Conservation (phyloP, 257 asterid genomes). For the Salvia hispanica region DNA sequence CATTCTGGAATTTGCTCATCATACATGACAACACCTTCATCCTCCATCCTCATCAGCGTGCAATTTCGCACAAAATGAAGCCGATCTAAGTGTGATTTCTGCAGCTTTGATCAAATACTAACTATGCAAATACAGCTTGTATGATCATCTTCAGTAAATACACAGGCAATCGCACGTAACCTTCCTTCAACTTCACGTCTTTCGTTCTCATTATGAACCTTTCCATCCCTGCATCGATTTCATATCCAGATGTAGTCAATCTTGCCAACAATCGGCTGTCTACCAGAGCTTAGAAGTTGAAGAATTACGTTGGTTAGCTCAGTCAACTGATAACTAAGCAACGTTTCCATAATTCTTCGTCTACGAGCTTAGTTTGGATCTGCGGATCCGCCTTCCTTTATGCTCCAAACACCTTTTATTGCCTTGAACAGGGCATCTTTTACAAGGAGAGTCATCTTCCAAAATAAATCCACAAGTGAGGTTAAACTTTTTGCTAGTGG, state of each 20-base stretch:
- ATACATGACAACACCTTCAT: neutral
- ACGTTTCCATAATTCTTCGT: neutral
- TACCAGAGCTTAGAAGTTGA: slow-evolving; percentile 6
- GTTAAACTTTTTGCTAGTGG: slow-evolving; percentile 14
- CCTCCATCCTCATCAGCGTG: neutral
- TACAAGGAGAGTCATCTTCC: slow-evolving; percentile 44
- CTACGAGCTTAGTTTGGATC: slow-evolving; percentile 6
- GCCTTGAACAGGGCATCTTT: slow-evolving; percentile 33
- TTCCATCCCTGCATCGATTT: neutral
- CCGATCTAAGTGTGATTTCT: neutral
- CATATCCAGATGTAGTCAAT: neutral
- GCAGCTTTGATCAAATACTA: neutral
- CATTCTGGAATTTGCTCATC: neutral
- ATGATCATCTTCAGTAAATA: neutral
- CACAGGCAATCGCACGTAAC: neutral
- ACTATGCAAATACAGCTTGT: neutral
- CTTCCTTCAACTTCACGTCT: neutral
- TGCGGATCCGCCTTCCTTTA: slow-evolving; percentile 45
- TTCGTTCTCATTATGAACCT: neutral
- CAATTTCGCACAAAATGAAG: neutral
- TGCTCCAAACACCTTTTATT: slow-evolving; percentile 53
- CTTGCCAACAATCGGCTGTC: neutral
- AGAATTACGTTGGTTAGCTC: neutral
- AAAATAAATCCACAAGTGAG: slow-evolving; percentile 40
- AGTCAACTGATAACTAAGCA: neutral